Evolutionary conservation across 1,284 basidiomycete genomes (phyloP).

Genomic region (Trichosporon sp.): DNA sequence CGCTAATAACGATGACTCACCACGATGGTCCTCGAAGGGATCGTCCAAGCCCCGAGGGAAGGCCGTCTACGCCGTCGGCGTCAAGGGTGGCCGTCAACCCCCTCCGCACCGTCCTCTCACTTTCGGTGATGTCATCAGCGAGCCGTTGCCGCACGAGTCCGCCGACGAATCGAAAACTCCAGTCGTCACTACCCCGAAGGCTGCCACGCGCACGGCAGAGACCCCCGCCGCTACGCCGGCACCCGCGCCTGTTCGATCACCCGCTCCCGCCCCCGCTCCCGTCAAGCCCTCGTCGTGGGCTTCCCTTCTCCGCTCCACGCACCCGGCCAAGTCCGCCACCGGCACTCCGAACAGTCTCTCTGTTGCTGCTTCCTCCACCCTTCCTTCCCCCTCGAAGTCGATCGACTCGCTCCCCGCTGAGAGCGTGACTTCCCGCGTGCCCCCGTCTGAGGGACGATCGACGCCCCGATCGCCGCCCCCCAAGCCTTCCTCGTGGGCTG

Average conservation of each 20-base stretch:
- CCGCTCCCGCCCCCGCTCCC: background rate
- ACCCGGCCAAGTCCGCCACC: background rate
- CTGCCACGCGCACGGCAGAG: background rate
- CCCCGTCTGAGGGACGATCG: constrained; percentile 19
- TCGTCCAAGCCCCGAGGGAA: constrained; percentile 15
- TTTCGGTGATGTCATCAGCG: background rate
- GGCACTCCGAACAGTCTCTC: constrained; percentile 19
- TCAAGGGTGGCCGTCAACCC: constrained; percentile 4
- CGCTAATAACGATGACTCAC: no score
- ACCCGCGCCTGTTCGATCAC: constrained; percentile 4
- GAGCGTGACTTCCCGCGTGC: constrained; percentile 1
- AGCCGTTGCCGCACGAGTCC: background rate
- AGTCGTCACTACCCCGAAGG: background rate
- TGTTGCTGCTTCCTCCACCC: constrained; percentile 23
- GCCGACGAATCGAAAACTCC: background rate
- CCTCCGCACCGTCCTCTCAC: background rate
- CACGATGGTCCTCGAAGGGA: constrained; percentile 6
- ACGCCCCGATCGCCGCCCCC: constrained; percentile 48
- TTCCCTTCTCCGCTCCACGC: constrained; percentile 54
- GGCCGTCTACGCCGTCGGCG: constrained; percentile 21
- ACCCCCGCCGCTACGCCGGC: background rate
- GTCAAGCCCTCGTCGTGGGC: constrained; percentile 62
- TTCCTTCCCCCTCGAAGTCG: constrained; percentile 25
- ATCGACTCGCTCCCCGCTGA: constrained; percentile 22
- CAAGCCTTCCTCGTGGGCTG: constrained; percentile 39